A percentile compares a stretch with the other conserved stretches of the same genome.
phyloP scores from a whole-genome alignment of 2,329 filamentous ascomycete species.

The Nothopassalora personata region DNA sequence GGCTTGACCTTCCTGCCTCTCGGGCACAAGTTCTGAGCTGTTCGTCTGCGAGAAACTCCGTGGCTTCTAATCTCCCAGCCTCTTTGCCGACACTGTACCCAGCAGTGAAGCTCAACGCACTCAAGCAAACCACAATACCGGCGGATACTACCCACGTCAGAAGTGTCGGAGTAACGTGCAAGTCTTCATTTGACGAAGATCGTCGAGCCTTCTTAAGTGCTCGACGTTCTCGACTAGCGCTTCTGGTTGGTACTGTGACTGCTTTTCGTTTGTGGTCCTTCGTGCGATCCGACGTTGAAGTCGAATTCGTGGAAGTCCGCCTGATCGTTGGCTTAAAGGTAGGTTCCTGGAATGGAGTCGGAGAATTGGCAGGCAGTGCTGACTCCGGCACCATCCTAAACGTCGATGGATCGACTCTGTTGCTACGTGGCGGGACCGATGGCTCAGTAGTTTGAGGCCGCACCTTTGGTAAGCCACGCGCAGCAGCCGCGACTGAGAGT shows the following conservation, averaged over 20 bases:
- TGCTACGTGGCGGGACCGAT: slow-evolving; percentile 18
- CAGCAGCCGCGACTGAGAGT: slow-evolving; percentile 88
- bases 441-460: slow-evolving; percentile 20
- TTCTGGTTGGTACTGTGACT: slow-evolving; percentile 29
- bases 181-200: slow-evolving; percentile 28
- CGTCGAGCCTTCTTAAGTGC: slow-evolving; percentile 41
- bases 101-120: slow-evolving; percentile 59
- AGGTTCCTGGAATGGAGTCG: slow-evolving; percentile 25
- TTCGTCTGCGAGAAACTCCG: slow-evolving; percentile 18
- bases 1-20: slow-evolving; percentile 29
- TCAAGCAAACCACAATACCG: slow-evolving; percentile 59
- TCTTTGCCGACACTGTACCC: slow-evolving; percentile 59
- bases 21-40: slow-evolving; percentile 27
- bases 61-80: slow-evolving; percentile 22
- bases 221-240: slow-evolving; percentile 42
- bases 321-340: slow-evolving; percentile 35
- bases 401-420: slow-evolving; percentile 46
- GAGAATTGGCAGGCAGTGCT: slow-evolving; percentile 37
- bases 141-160: slow-evolving; percentile 63
- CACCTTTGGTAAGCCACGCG: slow-evolving; percentile 68
- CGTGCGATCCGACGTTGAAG: slow-evolving; percentile 24
- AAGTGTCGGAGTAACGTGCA: slow-evolving; percentile 51
- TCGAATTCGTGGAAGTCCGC: slow-evolving; percentile 27
- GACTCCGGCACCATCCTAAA: slow-evolving; percentile 58
- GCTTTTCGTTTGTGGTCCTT: slow-evolving; percentile 44